Conservation (phyloP, 148 eudicot species). For the Rheum nobile region DNA sequence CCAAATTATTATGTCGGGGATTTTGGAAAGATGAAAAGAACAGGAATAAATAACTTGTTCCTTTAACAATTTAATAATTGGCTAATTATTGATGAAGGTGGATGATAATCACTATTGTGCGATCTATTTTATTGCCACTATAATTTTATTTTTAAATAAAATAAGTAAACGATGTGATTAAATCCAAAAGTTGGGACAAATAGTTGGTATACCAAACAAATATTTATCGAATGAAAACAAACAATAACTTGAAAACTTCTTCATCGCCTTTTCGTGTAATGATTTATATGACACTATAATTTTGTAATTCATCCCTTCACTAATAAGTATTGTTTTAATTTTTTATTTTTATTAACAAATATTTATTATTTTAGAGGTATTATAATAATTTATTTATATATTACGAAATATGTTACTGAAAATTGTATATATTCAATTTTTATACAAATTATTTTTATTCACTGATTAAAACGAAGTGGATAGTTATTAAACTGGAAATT, state of each 20-base stretch:
- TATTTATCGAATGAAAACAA: not conserved
- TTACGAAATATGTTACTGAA: too few species aligned
- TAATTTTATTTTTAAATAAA: not conserved
- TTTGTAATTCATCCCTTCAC: too few species aligned
- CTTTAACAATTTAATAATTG: not conserved
- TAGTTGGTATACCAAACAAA: not conserved
- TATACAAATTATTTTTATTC: too few species aligned
- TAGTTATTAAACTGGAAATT: too few species aligned
- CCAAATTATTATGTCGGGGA: not conserved
- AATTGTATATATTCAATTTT: too few species aligned
- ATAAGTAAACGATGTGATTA: not conserved
- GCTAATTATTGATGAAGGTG: not conserved
- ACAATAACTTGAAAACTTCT: not conserved
- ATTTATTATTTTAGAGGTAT: too few species aligned
- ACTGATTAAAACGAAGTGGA: too few species aligned
- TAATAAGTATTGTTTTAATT: too few species aligned
- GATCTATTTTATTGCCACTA: not conserved
- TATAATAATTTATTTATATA: too few species aligned
- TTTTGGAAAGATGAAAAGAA: not conserved
- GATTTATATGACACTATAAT: not conserved
- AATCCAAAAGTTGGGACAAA: slow-evolving; percentile 2
- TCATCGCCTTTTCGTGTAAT: not conserved
- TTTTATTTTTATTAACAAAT: too few species aligned
- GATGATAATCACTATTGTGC: not conserved
- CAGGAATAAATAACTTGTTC: not conserved